phyloP scores from a whole-genome alignment of 2,329 filamentous ascomycete species.

The Botrytis cinerea region DNA sequence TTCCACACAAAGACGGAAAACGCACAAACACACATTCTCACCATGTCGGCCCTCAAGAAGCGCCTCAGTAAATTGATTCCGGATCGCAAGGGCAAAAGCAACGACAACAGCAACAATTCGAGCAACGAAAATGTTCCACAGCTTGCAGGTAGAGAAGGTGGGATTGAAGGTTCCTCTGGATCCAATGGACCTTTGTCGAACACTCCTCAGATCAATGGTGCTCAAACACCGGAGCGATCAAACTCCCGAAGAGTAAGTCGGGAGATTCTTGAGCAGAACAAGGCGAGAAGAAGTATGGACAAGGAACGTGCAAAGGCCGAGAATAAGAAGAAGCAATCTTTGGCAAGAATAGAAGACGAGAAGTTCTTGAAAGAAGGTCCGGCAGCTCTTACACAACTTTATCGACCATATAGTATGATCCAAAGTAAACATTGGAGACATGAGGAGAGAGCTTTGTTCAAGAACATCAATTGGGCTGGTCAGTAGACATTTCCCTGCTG shows the following conservation, averaged over 20 bases:
- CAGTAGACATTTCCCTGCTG: slow-evolving; percentile 17
- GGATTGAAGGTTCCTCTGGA: not conserved
- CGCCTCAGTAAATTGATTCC: slow-evolving; percentile 36
- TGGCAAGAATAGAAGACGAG: slow-evolving; percentile 40
- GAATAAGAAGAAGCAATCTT: slow-evolving; percentile 34
- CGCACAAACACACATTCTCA: slow-evolving; percentile 9
- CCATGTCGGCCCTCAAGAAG: slow-evolving; percentile 40
- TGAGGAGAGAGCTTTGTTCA: slow-evolving; percentile 39
- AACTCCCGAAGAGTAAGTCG: slow-evolving; percentile 33
- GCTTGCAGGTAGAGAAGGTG: slow-evolving; percentile 26
- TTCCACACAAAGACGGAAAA: not conserved
- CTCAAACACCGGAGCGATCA: slow-evolving; percentile 23
- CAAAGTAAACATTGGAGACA: slow-evolving; percentile 41
- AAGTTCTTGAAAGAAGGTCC: slow-evolving; percentile 38
- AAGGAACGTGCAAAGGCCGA: slow-evolving; percentile 36
- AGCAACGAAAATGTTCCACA: slow-evolving; percentile 25
- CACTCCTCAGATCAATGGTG: slow-evolving; percentile 21
- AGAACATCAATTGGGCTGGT: slow-evolving; percentile 39
- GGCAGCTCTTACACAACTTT: slow-evolving; percentile 37
- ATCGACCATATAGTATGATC: slow-evolving; percentile 41
- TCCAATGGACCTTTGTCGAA: not conserved
- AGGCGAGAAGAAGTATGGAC: slow-evolving; percentile 34
- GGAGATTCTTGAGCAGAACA: slow-evolving; percentile 33
- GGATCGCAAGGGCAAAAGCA: slow-evolving; percentile 18
- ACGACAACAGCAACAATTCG: slow-evolving; percentile 23